Evolutionary conservation across 2,329 filamentous ascomycete genomes (phyloP).

Genomic region (Didymella glomerata): DNA sequence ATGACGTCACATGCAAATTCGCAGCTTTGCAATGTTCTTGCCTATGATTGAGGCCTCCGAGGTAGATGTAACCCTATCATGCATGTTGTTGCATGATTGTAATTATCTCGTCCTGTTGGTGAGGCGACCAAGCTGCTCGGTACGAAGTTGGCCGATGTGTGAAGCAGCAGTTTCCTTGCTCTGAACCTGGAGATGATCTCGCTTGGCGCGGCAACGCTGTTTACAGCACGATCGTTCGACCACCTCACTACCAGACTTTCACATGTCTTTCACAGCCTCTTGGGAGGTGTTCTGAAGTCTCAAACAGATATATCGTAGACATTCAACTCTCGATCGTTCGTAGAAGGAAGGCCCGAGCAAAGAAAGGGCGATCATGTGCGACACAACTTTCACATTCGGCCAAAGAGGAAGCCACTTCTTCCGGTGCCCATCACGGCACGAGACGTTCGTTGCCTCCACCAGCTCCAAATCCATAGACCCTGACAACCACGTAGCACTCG

Average conservation of each 20-base stretch:
- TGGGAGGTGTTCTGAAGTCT: background rate
- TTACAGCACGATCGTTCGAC: constrained; percentile 19
- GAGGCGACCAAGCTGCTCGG: constrained; percentile 19
- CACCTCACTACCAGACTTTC: constrained; percentile 1
- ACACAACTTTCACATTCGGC: constrained; percentile 46
- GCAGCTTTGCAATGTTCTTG: background rate
- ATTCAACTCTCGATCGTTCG: background rate
- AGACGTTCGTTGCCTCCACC: constrained; percentile 33
- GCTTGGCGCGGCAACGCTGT: constrained; percentile 34
- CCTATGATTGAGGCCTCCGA: background rate
- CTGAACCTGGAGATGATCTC: constrained; percentile 40
- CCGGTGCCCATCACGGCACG: constrained; percentile 40
- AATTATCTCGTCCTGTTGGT: constrained; percentile 10
- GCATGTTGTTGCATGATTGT: background rate
- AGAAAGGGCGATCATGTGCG: constrained; percentile 37
- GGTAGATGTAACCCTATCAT: background rate
- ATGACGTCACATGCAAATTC: constrained; percentile 41
- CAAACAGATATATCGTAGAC: background rate
- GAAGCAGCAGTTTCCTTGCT: constrained; percentile 39
- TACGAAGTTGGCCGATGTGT: constrained; percentile 8
- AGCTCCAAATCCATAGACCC: background rate
- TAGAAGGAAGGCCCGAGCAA: background rate
- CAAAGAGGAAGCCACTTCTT: constrained; percentile 49
- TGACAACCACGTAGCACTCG: constrained; percentile 30
- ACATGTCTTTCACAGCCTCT: background rate